These are phyloP conservation scores for Cytospora schulzeri DNA, from an alignment of 2,329 filamentous ascomycete species.

Conservation along the genomic window DNA sequence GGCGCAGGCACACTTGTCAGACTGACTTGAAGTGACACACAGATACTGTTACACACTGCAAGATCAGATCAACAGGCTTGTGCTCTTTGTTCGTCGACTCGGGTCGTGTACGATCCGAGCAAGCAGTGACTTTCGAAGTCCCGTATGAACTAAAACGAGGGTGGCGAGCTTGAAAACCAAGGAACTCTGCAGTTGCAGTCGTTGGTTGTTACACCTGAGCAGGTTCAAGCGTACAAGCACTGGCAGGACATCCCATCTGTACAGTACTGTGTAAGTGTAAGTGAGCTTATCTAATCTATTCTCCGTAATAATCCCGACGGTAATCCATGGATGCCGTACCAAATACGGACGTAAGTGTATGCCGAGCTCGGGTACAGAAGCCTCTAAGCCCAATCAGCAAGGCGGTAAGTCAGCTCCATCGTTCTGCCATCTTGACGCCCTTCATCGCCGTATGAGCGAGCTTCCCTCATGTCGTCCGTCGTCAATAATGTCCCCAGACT, in stretches of 20 bases:
- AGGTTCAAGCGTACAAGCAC: too few relatives aligned
- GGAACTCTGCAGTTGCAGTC: too few relatives aligned
- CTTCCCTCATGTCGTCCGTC: neutral
- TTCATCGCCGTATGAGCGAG: neutral
- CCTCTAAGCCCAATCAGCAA: neutral
- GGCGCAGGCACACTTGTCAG: neutral
- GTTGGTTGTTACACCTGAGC: too few relatives aligned
- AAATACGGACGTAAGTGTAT: neutral
- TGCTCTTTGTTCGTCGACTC: neutral
- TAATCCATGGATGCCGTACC: too few relatives aligned
- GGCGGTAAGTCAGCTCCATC: neutral
- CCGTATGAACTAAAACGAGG: too few relatives aligned
- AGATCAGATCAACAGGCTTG: conserved; percentile 6
- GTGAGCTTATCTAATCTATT: neutral
- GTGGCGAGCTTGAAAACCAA: too few relatives aligned
- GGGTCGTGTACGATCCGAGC: neutral
- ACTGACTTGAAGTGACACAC: neutral
- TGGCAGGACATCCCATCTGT: too few relatives aligned
- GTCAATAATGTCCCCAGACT: neutral
- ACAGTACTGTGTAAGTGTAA: neutral
- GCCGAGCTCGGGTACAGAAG: too few relatives aligned
- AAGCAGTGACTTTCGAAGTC: neutral
- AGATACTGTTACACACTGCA: neutral
- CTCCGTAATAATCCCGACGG: too few relatives aligned
- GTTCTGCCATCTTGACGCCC: neutral